Evolutionary conservation across 495 filamentous ascomycete species (phyloP).

Genomic region (Penicillium longicatenatum): DNA sequence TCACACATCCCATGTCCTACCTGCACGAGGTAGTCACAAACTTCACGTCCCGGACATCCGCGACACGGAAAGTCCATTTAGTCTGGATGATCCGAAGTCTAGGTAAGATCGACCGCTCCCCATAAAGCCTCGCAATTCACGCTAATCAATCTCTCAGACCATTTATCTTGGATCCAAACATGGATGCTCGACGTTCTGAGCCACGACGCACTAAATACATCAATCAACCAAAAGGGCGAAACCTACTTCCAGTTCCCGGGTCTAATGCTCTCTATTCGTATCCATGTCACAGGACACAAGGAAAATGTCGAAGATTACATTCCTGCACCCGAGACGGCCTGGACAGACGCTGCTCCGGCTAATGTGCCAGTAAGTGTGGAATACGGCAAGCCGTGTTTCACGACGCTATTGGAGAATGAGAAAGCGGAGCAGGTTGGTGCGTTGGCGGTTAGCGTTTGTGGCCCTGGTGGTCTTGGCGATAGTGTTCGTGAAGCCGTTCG

Average conservation of each 20-base stretch:
- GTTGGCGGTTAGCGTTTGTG: conserved; percentile 50
- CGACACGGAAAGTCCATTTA: conserved; percentile 44
- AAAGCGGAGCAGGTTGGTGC: conserved; percentile 43
- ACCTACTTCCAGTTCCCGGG: conserved; percentile 35
- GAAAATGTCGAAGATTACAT: conserved; percentile 32
- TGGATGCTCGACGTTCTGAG: conserved; percentile 44
- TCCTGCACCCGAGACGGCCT: conserved; percentile 28
- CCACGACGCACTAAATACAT: conserved; percentile 33
- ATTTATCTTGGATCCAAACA: conserved; percentile 47
- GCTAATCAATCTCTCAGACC: conserved; percentile 26
- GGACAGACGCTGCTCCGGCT: conserved; percentile 32
- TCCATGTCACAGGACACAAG: conserved; percentile 36
- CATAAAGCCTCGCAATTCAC: too few species aligned
- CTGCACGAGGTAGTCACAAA: conserved; percentile 50
- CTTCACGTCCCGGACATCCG: conserved; percentile 39
- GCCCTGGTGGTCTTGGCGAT: conserved; percentile 46
- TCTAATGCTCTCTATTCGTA: conserved; percentile 37
- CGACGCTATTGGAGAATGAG: conserved; percentile 35
- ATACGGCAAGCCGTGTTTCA: conserved; percentile 39
- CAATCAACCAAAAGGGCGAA: conserved; percentile 25
- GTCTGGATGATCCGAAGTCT: conserved; percentile 46
- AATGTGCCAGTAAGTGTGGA: conserved; percentile 33
- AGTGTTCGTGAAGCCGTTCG: conserved; percentile 44
- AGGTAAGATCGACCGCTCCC: conserved; percentile 24
- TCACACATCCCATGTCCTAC: conserved; percentile 60